Percentiles rank a stretch among this genome's conserved stretches.
Evolutionary conservation across 2,329 filamentous ascomycete genomes (phyloP).

Genomic region (Penicillium sp.): DNA sequence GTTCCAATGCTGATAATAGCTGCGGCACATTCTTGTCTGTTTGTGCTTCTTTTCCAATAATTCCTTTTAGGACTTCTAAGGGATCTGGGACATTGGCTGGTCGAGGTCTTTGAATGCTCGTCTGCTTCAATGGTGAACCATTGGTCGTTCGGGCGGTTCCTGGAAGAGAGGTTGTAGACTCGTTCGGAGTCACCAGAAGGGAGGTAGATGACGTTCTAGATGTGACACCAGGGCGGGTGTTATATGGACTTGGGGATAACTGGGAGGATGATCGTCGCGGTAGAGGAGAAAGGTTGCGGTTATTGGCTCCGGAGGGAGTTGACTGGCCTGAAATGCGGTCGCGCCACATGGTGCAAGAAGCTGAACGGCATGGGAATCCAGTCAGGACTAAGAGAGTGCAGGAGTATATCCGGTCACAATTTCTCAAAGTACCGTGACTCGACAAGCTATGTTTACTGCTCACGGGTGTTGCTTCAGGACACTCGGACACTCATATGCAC

Average conservation of each 20-base stretch:
- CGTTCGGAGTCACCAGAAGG: slow-evolving; percentile 66
- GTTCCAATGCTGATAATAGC: slow-evolving; percentile 19
- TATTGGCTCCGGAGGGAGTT: slow-evolving; percentile 59
- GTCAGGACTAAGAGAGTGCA: neutral
- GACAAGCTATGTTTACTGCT: neutral
- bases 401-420: neutral
- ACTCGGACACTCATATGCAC: slow-evolving; percentile 18
- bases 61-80: slow-evolving; percentile 64
- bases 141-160: slow-evolving; percentile 63
- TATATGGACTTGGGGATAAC: slow-evolving; percentile 67
- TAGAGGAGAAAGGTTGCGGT: slow-evolving; percentile 68
- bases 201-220: slow-evolving; percentile 77
- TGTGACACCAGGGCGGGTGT: slow-evolving; percentile 65
- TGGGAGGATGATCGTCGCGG: slow-evolving; percentile 66
- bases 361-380: slow-evolving; percentile 7
- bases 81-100: slow-evolving; percentile 65
- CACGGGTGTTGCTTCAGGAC: slow-evolving; percentile 3
- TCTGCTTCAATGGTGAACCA: slow-evolving; percentile 65
- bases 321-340: slow-evolving; percentile 77
- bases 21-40: slow-evolving; percentile 12
- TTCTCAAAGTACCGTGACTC: neutral
- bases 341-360: slow-evolving; percentile 69
- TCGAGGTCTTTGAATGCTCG: slow-evolving; percentile 46
- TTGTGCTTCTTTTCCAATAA: slow-evolving; percentile 49
- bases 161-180: slow-evolving; percentile 74